A percentile compares a stretch with the other conserved stretches of the same genome.
These are phyloP conservation scores for Amanita polypyramis DNA, from an alignment of 768 basidiomycete species.

Conservation along the genomic window DNA sequence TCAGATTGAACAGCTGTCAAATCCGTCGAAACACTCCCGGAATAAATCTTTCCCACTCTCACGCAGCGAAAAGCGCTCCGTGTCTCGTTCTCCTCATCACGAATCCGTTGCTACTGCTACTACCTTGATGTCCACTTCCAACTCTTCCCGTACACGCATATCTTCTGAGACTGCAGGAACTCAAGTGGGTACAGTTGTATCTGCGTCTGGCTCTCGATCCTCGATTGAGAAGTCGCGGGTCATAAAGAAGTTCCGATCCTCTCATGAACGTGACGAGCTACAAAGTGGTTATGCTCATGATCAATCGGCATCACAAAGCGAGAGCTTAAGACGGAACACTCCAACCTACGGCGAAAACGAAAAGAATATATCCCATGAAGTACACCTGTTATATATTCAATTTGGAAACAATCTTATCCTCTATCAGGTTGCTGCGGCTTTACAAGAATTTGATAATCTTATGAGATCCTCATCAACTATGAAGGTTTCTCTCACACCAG, in stretches of 20 bases:
- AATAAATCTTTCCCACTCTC: conserved; percentile 64
- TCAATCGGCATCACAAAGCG: neutral
- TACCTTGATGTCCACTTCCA: neutral
- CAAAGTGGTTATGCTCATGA: neutral
- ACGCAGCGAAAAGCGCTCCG: conserved; percentile 36
- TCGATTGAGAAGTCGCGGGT: conserved; percentile 58
- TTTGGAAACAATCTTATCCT: conserved; percentile 6
- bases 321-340: conserved; percentile 23
- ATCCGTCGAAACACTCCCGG: conserved; percentile 43
- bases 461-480: conserved; percentile 85
- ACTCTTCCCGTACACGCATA: conserved; percentile 31
- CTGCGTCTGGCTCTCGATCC: conserved; percentile 29
- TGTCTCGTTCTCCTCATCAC: conserved; percentile 33
- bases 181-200: conserved; percentile 11
- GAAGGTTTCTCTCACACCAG: conserved; percentile 93
- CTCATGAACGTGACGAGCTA: conserved; percentile 24
- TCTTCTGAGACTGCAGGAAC: conserved; percentile 12
- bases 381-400: conserved; percentile 7
- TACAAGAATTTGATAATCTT: conserved; percentile 87
- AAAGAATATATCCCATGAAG: conserved; percentile 21
- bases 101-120: conserved; percentile 14
- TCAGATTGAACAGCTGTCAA: conserved; percentile 64
- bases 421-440: conserved; percentile 40
- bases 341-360: conserved; percentile 20
- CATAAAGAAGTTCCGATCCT: conserved; percentile 47